Conservation (phyloP, 495 filamentous ascomycete genomes). For the Penicillium egyptiacum region DNA sequence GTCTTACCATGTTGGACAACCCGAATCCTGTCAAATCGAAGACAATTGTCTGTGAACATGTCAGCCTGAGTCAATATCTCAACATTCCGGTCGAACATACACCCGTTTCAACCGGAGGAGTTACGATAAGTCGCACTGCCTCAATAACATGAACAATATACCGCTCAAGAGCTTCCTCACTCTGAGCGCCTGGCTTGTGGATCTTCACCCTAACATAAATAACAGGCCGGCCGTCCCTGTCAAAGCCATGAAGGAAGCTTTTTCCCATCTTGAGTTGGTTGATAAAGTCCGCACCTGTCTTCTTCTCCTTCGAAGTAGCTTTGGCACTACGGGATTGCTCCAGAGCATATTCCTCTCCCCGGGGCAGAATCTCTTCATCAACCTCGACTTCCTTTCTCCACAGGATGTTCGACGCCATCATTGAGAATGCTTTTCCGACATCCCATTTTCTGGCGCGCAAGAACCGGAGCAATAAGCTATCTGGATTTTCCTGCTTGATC, state of each 20-base stretch:
- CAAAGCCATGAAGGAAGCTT: slow-evolving; percentile 79
- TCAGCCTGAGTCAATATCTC: slow-evolving; percentile 6
- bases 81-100: slow-evolving; percentile 49
- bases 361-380: slow-evolving; percentile 71
- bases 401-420: slow-evolving; percentile 81
- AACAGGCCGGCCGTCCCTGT: slow-evolving; percentile 76
- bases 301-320: slow-evolving; percentile 49
- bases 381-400: slow-evolving; percentile 82
- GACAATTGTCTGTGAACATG: slow-evolving; percentile 58
- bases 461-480: slow-evolving; percentile 81
- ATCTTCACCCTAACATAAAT: slow-evolving; percentile 75
- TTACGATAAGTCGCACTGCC: slow-evolving; percentile 70
- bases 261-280: slow-evolving; percentile 79
- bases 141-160: slow-evolving; percentile 89
- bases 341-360: slow-evolving; percentile 65
- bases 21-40: slow-evolving; percentile 87
- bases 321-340: slow-evolving; percentile 50
- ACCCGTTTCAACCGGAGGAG: slow-evolving; percentile 74
- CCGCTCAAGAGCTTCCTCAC: slow-evolving; percentile 69
- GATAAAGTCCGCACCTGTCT: slow-evolving; percentile 74
- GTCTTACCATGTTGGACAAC: slow-evolving; percentile 73
- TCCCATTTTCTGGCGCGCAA: slow-evolving; percentile 89
- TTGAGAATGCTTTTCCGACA: slow-evolving; percentile 80
- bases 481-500: slow-evolving; percentile 58
- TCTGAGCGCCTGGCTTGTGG: slow-evolving; percentile 78